These are phyloP conservation scores for Hyaloscypha bicolor DNA, from an alignment of 495 filamentous ascomycete species.

Conservation along the genomic window DNA sequence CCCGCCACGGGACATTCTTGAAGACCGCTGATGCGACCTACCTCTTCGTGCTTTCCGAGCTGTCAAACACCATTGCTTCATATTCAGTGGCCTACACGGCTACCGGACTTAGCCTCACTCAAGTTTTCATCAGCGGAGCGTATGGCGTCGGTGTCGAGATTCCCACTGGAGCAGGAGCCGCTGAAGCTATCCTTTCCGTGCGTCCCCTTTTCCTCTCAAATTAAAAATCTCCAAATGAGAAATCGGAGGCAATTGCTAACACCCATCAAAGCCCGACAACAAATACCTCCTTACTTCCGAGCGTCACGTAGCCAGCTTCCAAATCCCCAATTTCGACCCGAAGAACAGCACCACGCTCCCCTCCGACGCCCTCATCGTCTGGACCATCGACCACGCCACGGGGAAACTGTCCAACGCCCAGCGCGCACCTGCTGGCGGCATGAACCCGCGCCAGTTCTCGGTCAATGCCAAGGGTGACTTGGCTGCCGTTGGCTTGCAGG, in stretches of 20 bases:
- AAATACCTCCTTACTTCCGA: constrained; percentile 65
- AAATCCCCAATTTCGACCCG: constrained; percentile 45
- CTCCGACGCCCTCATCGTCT: constrained; percentile 33
- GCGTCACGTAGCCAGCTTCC: constrained; percentile 56
- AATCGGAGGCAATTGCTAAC: neutral
- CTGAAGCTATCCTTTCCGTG: constrained; percentile 56
- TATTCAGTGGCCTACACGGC: constrained; percentile 61
- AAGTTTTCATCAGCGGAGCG: constrained; percentile 40
- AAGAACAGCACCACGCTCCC: constrained; percentile 45
- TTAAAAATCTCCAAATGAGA: no score
- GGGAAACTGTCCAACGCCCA: constrained; percentile 54
- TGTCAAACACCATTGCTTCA: constrained; percentile 57
- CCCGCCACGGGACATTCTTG: constrained; percentile 68
- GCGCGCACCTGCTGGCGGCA: constrained; percentile 57
- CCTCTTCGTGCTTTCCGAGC: constrained; percentile 66
- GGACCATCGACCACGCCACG: constrained; percentile 45
- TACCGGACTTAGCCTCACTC: constrained; percentile 47
- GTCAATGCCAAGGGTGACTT: constrained; percentile 63
- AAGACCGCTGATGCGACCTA: constrained; percentile 46
- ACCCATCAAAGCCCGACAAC: constrained; percentile 44
- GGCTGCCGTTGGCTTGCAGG: constrained; percentile 63
- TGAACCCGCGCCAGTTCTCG: constrained; percentile 64
- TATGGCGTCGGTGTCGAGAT: constrained; percentile 43
- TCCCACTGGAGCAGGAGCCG: constrained; percentile 48
- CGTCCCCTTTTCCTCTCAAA: neutral